These are phyloP conservation scores for Ceratopteris richardii DNA, from an alignment of 75 land plant species.

Conservation along the genomic window DNA sequence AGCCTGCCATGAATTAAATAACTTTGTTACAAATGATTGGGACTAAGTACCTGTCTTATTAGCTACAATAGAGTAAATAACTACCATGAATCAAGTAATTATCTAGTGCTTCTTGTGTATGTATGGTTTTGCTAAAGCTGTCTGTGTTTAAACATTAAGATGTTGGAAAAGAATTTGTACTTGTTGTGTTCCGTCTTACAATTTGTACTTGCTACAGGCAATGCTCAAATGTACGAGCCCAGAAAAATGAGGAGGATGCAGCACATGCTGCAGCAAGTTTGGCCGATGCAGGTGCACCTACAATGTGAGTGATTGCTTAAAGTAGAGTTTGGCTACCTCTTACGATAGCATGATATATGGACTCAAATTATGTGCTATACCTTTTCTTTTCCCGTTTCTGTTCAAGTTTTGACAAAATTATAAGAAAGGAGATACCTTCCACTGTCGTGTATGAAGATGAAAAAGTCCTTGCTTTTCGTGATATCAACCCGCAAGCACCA, in stretches of 20 bases:
- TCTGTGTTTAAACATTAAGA: no score
- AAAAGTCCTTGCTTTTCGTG: conserved; percentile 78
- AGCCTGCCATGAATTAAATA: no score
- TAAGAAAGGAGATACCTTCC: conserved; percentile 83
- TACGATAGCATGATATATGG: not conserved
- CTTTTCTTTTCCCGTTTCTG: not conserved
- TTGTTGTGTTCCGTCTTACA: no score
- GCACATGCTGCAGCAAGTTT: conserved; percentile 56
- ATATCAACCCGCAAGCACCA: conserved; percentile 90
- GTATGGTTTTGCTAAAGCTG: no score
- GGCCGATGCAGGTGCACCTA: conserved; percentile 63
- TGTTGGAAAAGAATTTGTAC: no score
- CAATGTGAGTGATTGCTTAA: conserved; percentile 47
- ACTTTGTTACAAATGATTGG: no score
- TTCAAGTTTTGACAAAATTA: conserved; percentile 89
- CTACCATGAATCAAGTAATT: no score
- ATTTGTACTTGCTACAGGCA: not conserved
- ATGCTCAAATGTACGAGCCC: conserved; percentile 18
- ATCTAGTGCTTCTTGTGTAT: no score
- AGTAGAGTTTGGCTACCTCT: not conserved
- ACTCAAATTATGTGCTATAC: not conserved
- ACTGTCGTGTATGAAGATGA: conserved; percentile 87
- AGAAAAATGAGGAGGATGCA: conserved; percentile 64
- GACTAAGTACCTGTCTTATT: no score
- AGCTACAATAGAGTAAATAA: no score